Base-by-base conservation (phyloP, 2,329 filamentous ascomycete genomes). In the Anthostomella pinea region DNA sequence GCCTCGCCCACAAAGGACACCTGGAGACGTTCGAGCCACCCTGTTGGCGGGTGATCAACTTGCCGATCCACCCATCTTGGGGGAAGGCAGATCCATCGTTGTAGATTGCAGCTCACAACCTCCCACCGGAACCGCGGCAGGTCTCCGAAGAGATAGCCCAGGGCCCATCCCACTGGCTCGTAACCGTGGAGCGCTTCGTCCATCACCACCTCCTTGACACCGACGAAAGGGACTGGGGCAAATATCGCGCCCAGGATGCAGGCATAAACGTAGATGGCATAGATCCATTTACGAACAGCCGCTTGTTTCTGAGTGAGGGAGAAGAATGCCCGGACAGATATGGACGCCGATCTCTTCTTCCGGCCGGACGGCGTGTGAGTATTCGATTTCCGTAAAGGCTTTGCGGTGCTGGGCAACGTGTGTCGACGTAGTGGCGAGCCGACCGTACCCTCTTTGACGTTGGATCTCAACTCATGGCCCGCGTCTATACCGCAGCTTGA, bases 151-250 rank as follows among this genome's bases (percentile, higher is more conserved):
- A 96, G 67, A 60, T 98, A 98, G 2, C 87, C 84, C 8, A 96
- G 63, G 0, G 88, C 90, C 93, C 93, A 98, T 3, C 91, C 87
- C 28, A 98, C 78, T 0, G 93, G 89, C 52, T 98, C 93, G 33
- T 80, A 68, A 11, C 79, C 80, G 21, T 73, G 56, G 2, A 98
- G 70, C 10, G 88, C 89, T 44, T 76, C 70, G 27, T 66, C 64
- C 24, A 74, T 66, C 32, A 97, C 79, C 49, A 87, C 85, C 3
- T 70, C 69, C 35, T 89, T 78, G 18, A 97, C 74, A 0, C 81
- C 85, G 3, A 80, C 63, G 8, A 35, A 41, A 9, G 43, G 47
- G 19, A 54, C n/a, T 1, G 58, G 57, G 11, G 76, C 62, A 3
- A 95, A 63, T 34, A 94, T 77, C 20, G 87, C 76, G 1, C 68